Evolutionary conservation across 345 rosid species (phyloP).

Genomic region (Melaleuca quinquenervia): DNA sequence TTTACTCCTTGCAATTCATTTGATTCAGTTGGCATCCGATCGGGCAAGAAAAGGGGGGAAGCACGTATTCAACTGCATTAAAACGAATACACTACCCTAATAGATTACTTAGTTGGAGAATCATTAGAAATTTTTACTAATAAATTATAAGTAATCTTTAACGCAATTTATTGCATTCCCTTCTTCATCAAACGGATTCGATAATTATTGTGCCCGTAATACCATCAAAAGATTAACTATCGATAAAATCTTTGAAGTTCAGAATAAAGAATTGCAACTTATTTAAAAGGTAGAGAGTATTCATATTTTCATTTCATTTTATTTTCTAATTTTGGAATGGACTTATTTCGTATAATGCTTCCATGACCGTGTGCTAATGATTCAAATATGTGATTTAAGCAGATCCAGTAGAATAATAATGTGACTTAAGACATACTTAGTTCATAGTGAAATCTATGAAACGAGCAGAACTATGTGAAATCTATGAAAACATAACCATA

Average conservation of each 20-base stretch:
- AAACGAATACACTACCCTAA: neutral
- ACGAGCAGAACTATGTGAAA: too few relatives aligned
- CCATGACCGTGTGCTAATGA: rapidly evolving
- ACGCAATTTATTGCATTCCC: neutral
- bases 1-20: neutral
- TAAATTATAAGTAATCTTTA: neutral
- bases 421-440: too few relatives aligned
- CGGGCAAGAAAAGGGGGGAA: too few relatives aligned
- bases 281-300: neutral
- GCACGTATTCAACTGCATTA: rapidly evolving
- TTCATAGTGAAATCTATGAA: too few relatives aligned
- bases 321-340: neutral
- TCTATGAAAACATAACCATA: too few relatives aligned
- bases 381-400: neutral
- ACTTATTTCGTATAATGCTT: neutral
- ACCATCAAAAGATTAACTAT: neutral
- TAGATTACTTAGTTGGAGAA: neutral
- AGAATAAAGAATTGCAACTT: neutral
- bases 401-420: neutral
- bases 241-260: neutral
- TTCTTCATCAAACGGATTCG: neutral
- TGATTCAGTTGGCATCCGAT: neutral
- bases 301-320: neutral
- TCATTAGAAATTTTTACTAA: neutral
- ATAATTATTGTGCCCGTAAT: neutral